Conservation (phyloP, 768 basidiomycete genomes). For the Russula brevipes region DNA sequence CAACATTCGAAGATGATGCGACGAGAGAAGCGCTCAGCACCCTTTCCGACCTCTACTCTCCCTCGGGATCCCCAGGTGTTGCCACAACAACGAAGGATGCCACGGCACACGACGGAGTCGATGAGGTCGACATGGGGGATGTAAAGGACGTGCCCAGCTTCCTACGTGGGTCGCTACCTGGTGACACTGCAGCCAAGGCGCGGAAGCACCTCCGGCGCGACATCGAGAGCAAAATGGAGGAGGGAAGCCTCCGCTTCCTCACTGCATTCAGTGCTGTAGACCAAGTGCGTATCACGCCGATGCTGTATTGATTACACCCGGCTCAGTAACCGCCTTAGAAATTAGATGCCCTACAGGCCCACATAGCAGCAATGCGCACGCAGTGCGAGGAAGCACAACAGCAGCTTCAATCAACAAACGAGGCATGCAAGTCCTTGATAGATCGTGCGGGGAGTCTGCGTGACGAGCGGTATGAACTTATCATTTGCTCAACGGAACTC, state of each 20-base stretch:
- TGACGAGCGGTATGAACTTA: conserved; percentile 55
- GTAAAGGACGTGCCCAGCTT: conserved; percentile 26
- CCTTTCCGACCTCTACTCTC: conserved; percentile 71
- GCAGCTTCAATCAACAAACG: conserved; percentile 68
- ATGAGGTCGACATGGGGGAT: conserved; percentile 29
- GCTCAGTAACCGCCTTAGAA: conserved; percentile 47
- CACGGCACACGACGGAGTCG: conserved; percentile 33
- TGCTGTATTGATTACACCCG: neutral
- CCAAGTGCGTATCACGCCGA: conserved; percentile 52
- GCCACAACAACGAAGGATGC: conserved; percentile 34
- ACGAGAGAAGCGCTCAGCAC: conserved; percentile 79
- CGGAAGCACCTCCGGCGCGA: conserved; percentile 78
- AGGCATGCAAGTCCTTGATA: conserved; percentile 70
- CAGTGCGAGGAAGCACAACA: conserved; percentile 81
- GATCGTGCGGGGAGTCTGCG: conserved; percentile 77
- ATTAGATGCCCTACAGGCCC: conserved; percentile 70
- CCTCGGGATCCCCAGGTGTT: conserved; percentile 25
- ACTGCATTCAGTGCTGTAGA: conserved; percentile 85
- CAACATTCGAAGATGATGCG: conserved; percentile 69
- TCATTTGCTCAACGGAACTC: neutral
- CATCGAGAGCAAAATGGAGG: conserved; percentile 75
- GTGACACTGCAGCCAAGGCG: conserved; percentile 66
- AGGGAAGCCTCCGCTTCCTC: conserved; percentile 79
- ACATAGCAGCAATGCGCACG: conserved; percentile 73
- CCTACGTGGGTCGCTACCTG: conserved; percentile 39